These are phyloP conservation scores for Lentithecium fluviatile DNA, from an alignment of 495 filamentous ascomycete species.

Conservation along the genomic window DNA sequence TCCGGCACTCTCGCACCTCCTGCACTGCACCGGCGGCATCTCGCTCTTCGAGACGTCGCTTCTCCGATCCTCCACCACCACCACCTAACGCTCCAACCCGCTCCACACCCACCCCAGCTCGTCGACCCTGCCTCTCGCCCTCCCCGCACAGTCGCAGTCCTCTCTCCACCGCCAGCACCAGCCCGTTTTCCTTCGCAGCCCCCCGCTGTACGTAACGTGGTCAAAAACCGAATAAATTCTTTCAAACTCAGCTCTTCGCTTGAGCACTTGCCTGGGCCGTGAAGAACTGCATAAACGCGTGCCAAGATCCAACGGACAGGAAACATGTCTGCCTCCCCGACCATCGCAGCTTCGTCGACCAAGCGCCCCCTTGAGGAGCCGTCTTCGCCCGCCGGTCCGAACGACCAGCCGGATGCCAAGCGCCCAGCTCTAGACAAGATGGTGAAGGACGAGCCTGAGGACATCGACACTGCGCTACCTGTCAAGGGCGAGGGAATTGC, in stretches of 20 bases:
- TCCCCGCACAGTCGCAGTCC: slow-evolving; percentile 35
- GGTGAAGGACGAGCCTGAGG: slow-evolving; percentile 57
- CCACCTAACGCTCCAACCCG: slow-evolving; percentile 31
- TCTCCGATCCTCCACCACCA: slow-evolving; percentile 26
- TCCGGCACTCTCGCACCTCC: slow-evolving; percentile 23
- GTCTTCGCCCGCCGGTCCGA: slow-evolving; percentile 85
- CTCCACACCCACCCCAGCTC: slow-evolving; percentile 17
- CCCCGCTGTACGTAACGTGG: slow-evolving; percentile 79
- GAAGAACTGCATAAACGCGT: slow-evolving; percentile 17
- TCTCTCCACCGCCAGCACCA: slow-evolving; percentile 57
- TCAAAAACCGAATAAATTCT: slow-evolving; percentile 53
- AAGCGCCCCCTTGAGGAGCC: slow-evolving; percentile 97
- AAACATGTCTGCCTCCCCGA: slow-evolving; percentile 63
- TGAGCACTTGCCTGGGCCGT: slow-evolving; percentile 13
- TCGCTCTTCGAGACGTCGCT: slow-evolving; percentile 26
- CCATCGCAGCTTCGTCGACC: slow-evolving; percentile 59
- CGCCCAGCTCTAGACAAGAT: slow-evolving; percentile 93
- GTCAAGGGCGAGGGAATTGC: slow-evolving; percentile 42
- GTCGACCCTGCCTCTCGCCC: slow-evolving; percentile 38
- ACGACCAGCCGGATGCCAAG: slow-evolving; percentile 95
- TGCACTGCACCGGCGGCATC: slow-evolving; percentile 28
- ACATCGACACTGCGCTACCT: slow-evolving; percentile 43
- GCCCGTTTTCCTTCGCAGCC: slow-evolving; percentile 80
- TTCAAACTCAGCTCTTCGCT: slow-evolving; percentile 14
- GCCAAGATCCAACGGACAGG: slow-evolving; percentile 19